phyloP scores from a whole-genome alignment of 163 green algal species.

The Botryococcus braunii region DNA sequence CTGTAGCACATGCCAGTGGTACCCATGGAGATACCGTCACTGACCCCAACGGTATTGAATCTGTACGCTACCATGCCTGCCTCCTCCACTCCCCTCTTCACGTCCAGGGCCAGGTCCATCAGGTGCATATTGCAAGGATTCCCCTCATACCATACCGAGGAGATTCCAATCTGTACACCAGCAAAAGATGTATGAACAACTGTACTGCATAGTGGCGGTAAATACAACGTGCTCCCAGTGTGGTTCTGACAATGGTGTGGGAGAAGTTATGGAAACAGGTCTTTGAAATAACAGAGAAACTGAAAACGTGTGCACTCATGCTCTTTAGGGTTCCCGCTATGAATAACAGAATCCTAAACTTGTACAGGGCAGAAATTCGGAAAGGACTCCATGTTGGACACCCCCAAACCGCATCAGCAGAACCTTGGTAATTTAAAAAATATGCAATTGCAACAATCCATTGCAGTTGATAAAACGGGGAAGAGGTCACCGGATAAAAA shows the following conservation, averaged over 20 bases:
- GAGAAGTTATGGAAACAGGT: not conserved
- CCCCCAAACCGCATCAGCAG: too few species aligned
- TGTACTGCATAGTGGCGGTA: too few species aligned
- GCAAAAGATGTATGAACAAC: too few species aligned
- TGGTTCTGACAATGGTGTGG: not conserved
- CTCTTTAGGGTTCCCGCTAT: not conserved
- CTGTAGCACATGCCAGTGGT: constrained; percentile 96
- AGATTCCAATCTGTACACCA: constrained; percentile 80
- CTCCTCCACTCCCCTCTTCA: constrained; percentile 84
- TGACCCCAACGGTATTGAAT: constrained; percentile 99
- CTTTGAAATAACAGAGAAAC: not conserved
- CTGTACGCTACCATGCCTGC: constrained; percentile 81
- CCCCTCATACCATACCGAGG: constrained; percentile 96
- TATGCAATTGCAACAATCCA: not conserved
- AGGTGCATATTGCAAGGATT: constrained; percentile 99
- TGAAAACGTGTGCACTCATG: not conserved
- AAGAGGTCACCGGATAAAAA: not conserved
- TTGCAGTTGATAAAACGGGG: not conserved
- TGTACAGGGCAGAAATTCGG: too few species aligned
- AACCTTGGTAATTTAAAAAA: not conserved
- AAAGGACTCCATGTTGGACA: too few species aligned
- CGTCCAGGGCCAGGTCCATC: constrained; percentile 80
- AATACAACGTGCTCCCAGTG: too few species aligned
- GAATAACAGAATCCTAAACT: too few species aligned
- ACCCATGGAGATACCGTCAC: constrained; percentile 97